Base-by-base conservation (phyloP, 208 protist genomes). In the Polymyxa betae region DNA sequence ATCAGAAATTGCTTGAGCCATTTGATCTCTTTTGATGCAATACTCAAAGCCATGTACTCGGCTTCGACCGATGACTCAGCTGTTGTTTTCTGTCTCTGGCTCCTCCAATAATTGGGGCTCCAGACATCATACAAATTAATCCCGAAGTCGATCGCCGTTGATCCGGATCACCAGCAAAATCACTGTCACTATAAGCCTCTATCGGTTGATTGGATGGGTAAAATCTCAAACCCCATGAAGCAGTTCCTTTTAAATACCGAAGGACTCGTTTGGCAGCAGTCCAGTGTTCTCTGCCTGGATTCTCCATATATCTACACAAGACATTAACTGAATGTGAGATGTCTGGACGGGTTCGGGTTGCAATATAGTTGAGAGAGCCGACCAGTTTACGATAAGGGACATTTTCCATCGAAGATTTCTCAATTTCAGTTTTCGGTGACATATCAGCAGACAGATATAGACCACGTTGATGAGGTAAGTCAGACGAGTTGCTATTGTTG, bases 1-100 rank as follows among this genome's bases (percentile, higher is more conserved):
- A 60, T 45, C 12, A 89, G 87, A 5, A 89, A 45, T 89, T 64
- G 87, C n/a, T 45, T 38, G 38, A 89, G 87, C 87, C 87, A 89
- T 35, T 60, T 43, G 1, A 64, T 64, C 87, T 89, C 87, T n/a
- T 29, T 10, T 16, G 38, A 38, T n/a, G 87, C 87, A 1, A 38
- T 1, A 43, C n/a, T 12, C 10, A 89, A 38, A 16, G 87, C 87
- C 87, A 89, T 89, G 87, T 89, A 89, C 38, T 89, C 87, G 10
- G 87, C 10, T 32, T 89, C 32, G 10, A 89, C 5, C 38, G 87
- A 45, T 29, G 87, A 89, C 38, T 32, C n/a, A 32, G 38, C 87
- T 29, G 45, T 45, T 52, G 87, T 45, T 38, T 38, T 38, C 38
- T 89, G 87, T 10, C 24, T 10, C 12, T 64, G 38, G 38, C 40